These are phyloP conservation scores for Raffaelea albimanens DNA, from an alignment of 2,329 filamentous ascomycete species.

Conservation along the genomic window DNA sequence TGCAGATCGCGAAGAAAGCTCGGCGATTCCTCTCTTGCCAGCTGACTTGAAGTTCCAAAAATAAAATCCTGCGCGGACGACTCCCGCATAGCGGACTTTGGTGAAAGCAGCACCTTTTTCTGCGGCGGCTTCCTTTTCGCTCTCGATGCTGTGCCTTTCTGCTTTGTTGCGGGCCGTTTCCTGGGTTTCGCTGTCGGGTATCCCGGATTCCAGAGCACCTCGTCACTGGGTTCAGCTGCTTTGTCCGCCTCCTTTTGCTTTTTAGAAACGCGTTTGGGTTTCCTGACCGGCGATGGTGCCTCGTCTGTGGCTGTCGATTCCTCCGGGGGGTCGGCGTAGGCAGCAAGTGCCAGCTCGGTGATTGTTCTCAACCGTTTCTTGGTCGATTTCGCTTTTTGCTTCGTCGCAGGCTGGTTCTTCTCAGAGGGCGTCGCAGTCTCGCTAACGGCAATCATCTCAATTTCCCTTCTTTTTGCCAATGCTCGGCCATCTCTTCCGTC, in stretches of 20 bases:
- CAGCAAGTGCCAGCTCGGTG: conserved; percentile 66
- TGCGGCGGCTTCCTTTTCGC: conserved; percentile 2
- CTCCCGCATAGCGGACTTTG: conserved; percentile 55
- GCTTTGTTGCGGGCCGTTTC: conserved; percentile 18
- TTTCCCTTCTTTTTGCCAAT: conserved; percentile 46
- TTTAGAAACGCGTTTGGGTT: no score
- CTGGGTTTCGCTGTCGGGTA: conserved; percentile 20
- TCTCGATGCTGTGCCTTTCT: conserved; percentile 27
- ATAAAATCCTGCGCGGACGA: conserved; percentile 65
- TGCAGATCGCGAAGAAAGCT: conserved; percentile 54
- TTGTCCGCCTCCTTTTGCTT: no score
- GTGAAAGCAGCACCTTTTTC: conserved; percentile 52
- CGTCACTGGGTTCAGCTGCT: not conserved
- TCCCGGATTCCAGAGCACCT: conserved; percentile 11
- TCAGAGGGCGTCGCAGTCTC: not conserved
- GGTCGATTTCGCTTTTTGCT: conserved; percentile 38
- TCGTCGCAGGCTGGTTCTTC: conserved; percentile 18
- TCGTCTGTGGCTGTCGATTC: no score
- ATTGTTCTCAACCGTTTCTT: conserved; percentile 69
- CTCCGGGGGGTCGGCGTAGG: conserved; percentile 37
- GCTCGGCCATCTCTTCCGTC: conserved; percentile 13
- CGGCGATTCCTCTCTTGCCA: conserved; percentile 64
- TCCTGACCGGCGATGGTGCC: no score
- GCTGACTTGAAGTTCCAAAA: conserved; percentile 79
- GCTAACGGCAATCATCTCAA: conserved; percentile 36